Conservation (phyloP, 495 filamentous ascomycete genomes). For the Xylaria curta region DNA sequence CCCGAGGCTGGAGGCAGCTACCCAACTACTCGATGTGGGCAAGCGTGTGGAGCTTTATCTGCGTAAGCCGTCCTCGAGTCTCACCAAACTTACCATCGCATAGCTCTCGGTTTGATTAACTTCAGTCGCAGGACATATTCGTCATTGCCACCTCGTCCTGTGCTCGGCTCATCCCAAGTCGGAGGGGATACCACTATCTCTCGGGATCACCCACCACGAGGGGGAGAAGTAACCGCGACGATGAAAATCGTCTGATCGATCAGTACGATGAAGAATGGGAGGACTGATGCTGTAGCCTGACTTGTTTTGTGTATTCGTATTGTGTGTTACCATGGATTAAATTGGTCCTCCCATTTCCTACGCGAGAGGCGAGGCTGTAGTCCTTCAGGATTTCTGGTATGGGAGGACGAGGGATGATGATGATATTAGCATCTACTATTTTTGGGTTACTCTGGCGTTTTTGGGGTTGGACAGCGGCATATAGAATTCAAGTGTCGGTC, state of each 20-base stretch:
- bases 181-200: constrained; percentile 68
- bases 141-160: constrained; percentile 81
- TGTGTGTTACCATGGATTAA: constrained; percentile 4
- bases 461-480: constrained; percentile 8
- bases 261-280: constrained; percentile 94
- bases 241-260: constrained; percentile 93
- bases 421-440: constrained; percentile 14
- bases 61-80: constrained; percentile 61
- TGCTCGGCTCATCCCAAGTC: constrained; percentile 66
- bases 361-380: constrained; percentile 3
- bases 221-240: constrained; percentile 64
- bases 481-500: constrained; percentile 6
- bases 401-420: constrained; percentile 1
- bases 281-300: constrained; percentile 44
- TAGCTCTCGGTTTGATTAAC: constrained; percentile 32
- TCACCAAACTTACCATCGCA: constrained; percentile 24
- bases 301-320: constrained; percentile 7
- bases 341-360: not conserved
- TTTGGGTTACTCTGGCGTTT: constrained; percentile 23
- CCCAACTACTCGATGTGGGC: constrained; percentile 95
- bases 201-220: constrained; percentile 54
- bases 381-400: constrained; percentile 16
- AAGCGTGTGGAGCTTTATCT: constrained; percentile 81
- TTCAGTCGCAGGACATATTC: constrained; percentile 71
- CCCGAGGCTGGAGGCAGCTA: constrained; percentile 92